phyloP scores from a whole-genome alignment of 1,139 yeast genomes.

The Saccharomyces pastorianus region DNA sequence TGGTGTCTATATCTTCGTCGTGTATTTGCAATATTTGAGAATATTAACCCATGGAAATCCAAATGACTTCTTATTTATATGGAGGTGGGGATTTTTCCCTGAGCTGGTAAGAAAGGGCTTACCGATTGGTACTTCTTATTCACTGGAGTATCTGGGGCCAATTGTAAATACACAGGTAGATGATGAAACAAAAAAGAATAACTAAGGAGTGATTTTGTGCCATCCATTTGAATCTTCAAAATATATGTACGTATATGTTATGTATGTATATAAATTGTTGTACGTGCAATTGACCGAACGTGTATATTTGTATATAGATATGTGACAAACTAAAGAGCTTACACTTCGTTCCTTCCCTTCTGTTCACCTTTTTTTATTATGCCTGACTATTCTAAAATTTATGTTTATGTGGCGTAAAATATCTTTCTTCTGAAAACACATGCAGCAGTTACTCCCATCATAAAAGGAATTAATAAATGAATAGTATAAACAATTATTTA shows the following conservation, averaged over 20 bases:
- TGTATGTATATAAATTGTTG: background rate
- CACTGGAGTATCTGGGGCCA: slow-evolving; percentile 24
- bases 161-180: slow-evolving; percentile 5
- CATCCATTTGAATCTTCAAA: background rate
- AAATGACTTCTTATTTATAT: slow-evolving; percentile 43
- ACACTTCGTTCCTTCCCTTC: background rate
- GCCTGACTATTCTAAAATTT: background rate
- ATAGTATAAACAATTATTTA: background rate
- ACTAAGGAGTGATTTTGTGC: background rate
- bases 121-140: slow-evolving; percentile 22
- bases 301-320: background rate
- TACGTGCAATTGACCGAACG: background rate
- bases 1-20: slow-evolving; percentile 65
- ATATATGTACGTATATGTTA: background rate
- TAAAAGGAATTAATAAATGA: background rate
- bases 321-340: background rate
- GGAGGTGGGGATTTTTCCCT: slow-evolving; percentile 46
- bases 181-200: background rate
- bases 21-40: slow-evolving; percentile 59
- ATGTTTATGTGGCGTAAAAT: background rate
- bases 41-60: slow-evolving; percentile 48
- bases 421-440: background rate
- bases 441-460: background rate
- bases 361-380: background rate
- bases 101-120: slow-evolving; percentile 29